Percentiles rank a stretch among this genome's conserved stretches.
These are phyloP conservation scores for Kluyveromyces siamensis DNA, from an alignment of 805 yeast species.

Conservation along the genomic window DNA sequence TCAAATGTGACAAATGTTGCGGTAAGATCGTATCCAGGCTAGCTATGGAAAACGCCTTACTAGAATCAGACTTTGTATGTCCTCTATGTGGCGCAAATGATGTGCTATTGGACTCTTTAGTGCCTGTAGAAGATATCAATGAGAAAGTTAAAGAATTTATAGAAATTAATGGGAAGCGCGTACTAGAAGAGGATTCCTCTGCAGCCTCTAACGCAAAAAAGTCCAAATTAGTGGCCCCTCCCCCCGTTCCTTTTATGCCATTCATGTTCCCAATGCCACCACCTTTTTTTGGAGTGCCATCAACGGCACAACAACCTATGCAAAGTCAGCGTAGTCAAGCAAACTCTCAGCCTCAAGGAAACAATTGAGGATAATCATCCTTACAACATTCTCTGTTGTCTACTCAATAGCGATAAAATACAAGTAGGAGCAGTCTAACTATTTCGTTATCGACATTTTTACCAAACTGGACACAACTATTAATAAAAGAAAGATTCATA, in stretches of 20 bases:
- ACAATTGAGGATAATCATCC: not conserved
- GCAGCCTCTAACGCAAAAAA: conserved; percentile 3
- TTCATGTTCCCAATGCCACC: conserved; percentile 33
- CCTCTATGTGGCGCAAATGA: conserved; percentile 78
- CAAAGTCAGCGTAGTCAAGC: not conserved
- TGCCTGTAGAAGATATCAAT: conserved; percentile 51
- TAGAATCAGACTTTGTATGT: conserved; percentile 82
- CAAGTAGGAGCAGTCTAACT: no score
- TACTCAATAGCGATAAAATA: no score
- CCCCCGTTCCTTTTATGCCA: conserved; percentile 23
- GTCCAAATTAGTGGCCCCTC: conserved; percentile 5
- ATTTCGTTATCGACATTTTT: no score
- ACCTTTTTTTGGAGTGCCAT: conserved; percentile 10
- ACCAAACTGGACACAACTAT: no score
- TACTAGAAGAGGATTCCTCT: conserved; percentile 2
- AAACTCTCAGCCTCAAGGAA: not conserved
- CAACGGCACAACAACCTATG: not conserved
- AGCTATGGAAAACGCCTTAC: conserved; percentile 53
- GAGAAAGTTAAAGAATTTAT: conserved; percentile 44
- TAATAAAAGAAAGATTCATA: not conserved
- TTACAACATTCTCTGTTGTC: no score
- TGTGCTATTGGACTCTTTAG: conserved; percentile 63
- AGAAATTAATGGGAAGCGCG: conserved; percentile 19
- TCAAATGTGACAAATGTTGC: conserved; percentile 74
- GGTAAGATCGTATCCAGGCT: conserved; percentile 46